Conservation (phyloP, 1,284 basidiomycete species). For the Polyporus tsugae region DNA sequence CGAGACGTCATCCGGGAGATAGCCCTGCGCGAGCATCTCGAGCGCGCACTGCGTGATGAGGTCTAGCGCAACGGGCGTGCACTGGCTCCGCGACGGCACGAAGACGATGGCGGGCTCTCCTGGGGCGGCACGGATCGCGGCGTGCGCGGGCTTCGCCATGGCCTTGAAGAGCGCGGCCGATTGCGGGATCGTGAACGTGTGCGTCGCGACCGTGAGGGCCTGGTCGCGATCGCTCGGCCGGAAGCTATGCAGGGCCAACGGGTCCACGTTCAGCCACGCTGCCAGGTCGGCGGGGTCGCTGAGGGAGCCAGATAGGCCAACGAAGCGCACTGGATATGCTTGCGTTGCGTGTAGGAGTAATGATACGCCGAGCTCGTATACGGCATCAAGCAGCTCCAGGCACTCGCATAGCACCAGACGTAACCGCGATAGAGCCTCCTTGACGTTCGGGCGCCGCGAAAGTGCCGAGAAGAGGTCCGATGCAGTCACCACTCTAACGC, state of each 20-base stretch:
- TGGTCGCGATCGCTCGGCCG: conserved; percentile 86
- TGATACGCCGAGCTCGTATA: conserved; percentile 87
- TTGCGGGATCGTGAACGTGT: conserved; percentile 88
- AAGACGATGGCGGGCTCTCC: conserved; percentile 82
- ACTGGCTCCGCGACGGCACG: conserved; percentile 88
- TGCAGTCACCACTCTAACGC: conserved; percentile 65
- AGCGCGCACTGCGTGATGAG: conserved; percentile 90
- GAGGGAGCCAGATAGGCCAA: conserved; percentile 84
- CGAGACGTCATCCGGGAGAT: conserved; percentile 64
- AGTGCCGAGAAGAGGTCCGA: conserved; percentile 56
- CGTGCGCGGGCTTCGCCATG: conserved; percentile 92
- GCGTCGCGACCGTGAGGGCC: conserved; percentile 73
- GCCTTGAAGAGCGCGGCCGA: conserved; percentile 89
- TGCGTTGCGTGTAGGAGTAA: conserved; percentile 72
- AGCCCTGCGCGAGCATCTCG: conserved; percentile 77
- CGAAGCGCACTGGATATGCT: conserved; percentile 69
- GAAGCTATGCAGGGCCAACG: conserved; percentile 79
- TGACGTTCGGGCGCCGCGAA: conserved; percentile 38
- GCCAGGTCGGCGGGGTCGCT: conserved; percentile 85
- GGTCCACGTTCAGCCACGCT: conserved; percentile 83
- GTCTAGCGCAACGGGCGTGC: conserved; percentile 80
- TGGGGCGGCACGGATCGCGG: conserved; percentile 58
- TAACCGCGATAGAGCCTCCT: conserved; percentile 50
- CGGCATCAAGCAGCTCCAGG: conserved; percentile 84
- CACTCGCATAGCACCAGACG: conserved; percentile 85